Base-by-base conservation (phyloP, 108 stramenopile species). In the Thalassiosira profunda region DNA sequence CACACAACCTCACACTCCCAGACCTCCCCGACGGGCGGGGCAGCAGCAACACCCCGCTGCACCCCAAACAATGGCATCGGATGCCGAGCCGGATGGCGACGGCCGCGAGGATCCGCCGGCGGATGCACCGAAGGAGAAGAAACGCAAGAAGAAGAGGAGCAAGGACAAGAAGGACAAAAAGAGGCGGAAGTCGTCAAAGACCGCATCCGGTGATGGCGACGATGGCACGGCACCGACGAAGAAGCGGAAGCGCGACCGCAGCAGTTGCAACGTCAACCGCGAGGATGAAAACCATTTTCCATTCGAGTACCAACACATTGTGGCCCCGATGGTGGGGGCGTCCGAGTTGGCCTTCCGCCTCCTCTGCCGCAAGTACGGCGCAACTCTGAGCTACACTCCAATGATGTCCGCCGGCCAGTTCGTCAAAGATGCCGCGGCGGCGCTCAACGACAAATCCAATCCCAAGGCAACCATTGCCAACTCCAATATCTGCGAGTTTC, bases 271-370 rank as follows among this genome's bases (percentile, higher is more conserved):
- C 31, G 5, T 11, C 10, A 21, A 44, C 37, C 37, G 26, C 42
- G 65, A 45, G 10, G 29, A 18, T 17, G 38, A 54, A 28, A 37
- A 47, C n/a, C 51, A 59, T 57, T 77, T 82, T 53, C 63, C 81
- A 61, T 82, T 82, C 49, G 70, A 76, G 34, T 70, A 72, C 37
- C 53, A 73, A 31, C 89, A 91, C 56, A 88, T 94, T 47, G 37
- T 95, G 25, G 99, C 99, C 5, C 99, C 98, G 20, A 99, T 99
- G 99, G 99, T 99, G 33, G 98, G 93, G 34, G 93, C 93, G 23
- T 86, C 85, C 40, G 93, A 94, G 70, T 76, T 94, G 17, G 81
- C 93, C 15, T 94, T 94, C 72, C 88, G 99, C 2, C 76, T 98
- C 46, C 81, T 98, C 5, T 96, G 96, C 79, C 85, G 98, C 8